phyloP scores from a whole-genome alignment of 2,329 filamentous ascomycete genomes.

The Fusarium xyrophilum region DNA sequence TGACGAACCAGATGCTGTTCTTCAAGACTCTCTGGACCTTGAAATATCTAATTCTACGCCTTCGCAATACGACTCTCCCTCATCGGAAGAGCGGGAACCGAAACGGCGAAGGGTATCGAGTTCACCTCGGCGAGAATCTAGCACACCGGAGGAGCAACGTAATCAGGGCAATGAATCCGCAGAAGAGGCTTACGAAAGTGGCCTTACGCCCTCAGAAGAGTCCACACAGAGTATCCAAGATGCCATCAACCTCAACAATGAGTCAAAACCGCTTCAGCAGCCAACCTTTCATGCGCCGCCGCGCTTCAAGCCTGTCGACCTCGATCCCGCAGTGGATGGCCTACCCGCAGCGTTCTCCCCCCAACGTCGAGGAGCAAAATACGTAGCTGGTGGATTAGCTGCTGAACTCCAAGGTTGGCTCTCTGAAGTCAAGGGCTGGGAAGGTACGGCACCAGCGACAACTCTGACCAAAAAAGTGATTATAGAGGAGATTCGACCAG shows the following conservation, averaged over 20 bases:
- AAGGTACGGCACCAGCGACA: slow-evolving; percentile 27
- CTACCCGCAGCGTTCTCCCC: slow-evolving; percentile 47
- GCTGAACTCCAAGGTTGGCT: slow-evolving; percentile 51
- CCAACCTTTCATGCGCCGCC: slow-evolving; percentile 50
- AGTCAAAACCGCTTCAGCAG: slow-evolving; percentile 40
- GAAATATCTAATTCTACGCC: slow-evolving; percentile 8
- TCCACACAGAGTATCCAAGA: slow-evolving; percentile 24
- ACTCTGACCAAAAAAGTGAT: slow-evolving; percentile 36
- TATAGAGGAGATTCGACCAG: slow-evolving; percentile 44
- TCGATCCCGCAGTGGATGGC: slow-evolving; percentile 31
- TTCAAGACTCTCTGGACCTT: slow-evolving; percentile 1
- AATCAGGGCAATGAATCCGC: neutral
- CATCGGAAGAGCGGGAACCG: slow-evolving; percentile 28
- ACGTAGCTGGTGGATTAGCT: slow-evolving; percentile 49
- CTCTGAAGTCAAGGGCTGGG: slow-evolving; percentile 50
- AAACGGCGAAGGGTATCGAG: slow-evolving; percentile 44
- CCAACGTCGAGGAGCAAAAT: slow-evolving; percentile 47
- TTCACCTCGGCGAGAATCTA: slow-evolving; percentile 35
- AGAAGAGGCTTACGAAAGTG: neutral
- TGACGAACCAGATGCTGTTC: neutral
- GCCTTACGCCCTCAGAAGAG: slow-evolving; percentile 11
- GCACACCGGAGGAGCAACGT: slow-evolving; percentile 2
- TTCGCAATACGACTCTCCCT: slow-evolving; percentile 3
- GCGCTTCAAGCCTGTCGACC: slow-evolving; percentile 48
- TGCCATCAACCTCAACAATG: slow-evolving; percentile 18